Evolutionary conservation across 106 monocot species (phyloP).

Genomic region (Dioscorea dumetorum): DNA sequence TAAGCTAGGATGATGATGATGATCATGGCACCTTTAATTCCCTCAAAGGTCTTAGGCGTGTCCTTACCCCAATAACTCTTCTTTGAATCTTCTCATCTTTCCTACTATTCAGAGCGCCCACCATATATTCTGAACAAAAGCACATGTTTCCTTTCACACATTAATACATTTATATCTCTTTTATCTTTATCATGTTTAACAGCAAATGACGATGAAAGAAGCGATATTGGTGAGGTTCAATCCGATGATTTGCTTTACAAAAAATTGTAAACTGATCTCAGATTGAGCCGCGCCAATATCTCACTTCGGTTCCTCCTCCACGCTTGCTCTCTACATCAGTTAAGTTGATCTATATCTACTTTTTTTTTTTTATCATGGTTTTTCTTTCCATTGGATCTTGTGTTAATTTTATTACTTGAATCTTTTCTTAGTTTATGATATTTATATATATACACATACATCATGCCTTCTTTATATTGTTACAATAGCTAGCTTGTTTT

Average conservation of each 20-base stretch:
- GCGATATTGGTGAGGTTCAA: slow-evolving; percentile 99
- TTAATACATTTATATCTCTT: no score
- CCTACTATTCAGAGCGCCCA: background rate
- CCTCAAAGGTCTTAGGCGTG: background rate
- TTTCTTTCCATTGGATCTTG: no score
- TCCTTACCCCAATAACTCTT: background rate
- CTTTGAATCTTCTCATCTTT: background rate
- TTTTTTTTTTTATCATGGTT: no score
- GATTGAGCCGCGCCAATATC: slow-evolving; percentile 99
- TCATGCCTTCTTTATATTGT: no score
- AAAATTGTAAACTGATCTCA: slow-evolving; percentile 40
- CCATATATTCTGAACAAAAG: background rate
- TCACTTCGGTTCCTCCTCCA: slow-evolving; percentile 6
- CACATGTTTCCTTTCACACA: background rate
- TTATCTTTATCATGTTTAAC: background rate
- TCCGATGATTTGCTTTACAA: slow-evolving; percentile 58
- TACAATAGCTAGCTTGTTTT: no score
- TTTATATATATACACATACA: no score
- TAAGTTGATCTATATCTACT: no score
- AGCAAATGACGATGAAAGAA: slow-evolving; percentile 10
- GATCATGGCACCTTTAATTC: background rate
- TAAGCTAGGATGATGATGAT: background rate
- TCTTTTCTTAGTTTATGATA: no score
- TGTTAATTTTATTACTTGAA: no score
- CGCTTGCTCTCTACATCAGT: no score